These are phyloP conservation scores for Prunus yedoensis DNA, from an alignment of 331 rosid species.

Conservation along the genomic window DNA sequence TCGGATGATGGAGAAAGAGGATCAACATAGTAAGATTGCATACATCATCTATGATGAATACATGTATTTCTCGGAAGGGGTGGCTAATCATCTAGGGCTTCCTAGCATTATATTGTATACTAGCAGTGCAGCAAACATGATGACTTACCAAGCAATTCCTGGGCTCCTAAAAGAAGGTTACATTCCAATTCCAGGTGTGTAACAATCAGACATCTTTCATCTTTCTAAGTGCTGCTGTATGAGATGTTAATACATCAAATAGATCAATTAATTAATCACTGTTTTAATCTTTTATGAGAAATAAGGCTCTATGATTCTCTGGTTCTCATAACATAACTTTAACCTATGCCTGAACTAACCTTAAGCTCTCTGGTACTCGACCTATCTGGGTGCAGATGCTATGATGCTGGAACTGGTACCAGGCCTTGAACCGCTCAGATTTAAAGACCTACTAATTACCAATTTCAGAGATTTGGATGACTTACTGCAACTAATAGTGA, in stretches of 20 bases:
- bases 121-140: not conserved
- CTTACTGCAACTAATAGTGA: not conserved
- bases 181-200: conserved; percentile 12
- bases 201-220: not conserved
- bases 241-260: conserved; percentile 2
- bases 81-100: conserved; percentile 16
- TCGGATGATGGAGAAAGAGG: not conserved
- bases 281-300: not conserved
- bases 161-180: conserved; percentile 8
- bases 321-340: not conserved
- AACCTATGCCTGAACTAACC: not conserved
- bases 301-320: not conserved
- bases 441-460: conserved; percentile 22
- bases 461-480: not conserved
- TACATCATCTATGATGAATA: conserved; percentile 22
- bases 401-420: conserved; percentile 26
- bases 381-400: conserved; percentile 1
- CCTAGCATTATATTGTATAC: conserved; percentile 24
- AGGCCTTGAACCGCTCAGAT: conserved; percentile 17
- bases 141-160: not conserved
- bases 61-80: conserved; percentile 19
- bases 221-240: not conserved
- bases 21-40: conserved; percentile 2
- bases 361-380: not conserved
- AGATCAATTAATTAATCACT: not conserved